These are phyloP conservation scores for Pythium aquatile DNA, from an alignment of 352 stramenopile species.

Conservation along the genomic window DNA sequence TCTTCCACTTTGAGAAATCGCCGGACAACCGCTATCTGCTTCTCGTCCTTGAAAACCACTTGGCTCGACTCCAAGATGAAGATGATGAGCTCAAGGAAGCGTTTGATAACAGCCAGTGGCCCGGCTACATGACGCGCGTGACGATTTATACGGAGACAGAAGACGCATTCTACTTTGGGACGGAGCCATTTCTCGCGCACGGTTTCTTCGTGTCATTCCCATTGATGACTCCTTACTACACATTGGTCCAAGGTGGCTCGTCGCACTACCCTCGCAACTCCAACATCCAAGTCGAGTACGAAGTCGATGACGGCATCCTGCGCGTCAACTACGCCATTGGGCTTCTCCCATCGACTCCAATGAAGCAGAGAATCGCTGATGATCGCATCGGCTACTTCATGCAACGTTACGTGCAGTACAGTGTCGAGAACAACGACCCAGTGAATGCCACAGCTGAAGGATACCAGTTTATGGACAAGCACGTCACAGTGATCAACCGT, in stretches of 20 bases:
- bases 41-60: constrained; percentile 61
- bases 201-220: constrained; percentile 73
- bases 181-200: constrained; percentile 53
- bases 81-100: constrained; percentile 48
- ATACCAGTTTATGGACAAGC: constrained; percentile 50
- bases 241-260: constrained; percentile 23
- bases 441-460: constrained; percentile 34
- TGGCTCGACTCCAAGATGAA: constrained; percentile 34
- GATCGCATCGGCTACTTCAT: constrained; percentile 84
- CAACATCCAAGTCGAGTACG: constrained; percentile 76
- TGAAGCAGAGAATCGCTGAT: constrained; percentile 57
- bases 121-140: constrained; percentile 50
- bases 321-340: constrained; percentile 73
- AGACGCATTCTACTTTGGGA: constrained; percentile 45
- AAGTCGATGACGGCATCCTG: constrained; percentile 49
- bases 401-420: constrained; percentile 58
- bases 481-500: constrained; percentile 70
- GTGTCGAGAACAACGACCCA: constrained; percentile 34
- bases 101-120: constrained; percentile 68
- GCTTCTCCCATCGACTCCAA: constrained; percentile 56
- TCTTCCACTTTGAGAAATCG: constrained; percentile 67
- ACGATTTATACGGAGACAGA: constrained; percentile 66
- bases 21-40: constrained; percentile 36
- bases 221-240: constrained; percentile 44
- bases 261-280: constrained; percentile 63